These are phyloP conservation scores for Phytophthora constricta DNA, from an alignment of 352 stramenopile species.

Conservation along the genomic window DNA sequence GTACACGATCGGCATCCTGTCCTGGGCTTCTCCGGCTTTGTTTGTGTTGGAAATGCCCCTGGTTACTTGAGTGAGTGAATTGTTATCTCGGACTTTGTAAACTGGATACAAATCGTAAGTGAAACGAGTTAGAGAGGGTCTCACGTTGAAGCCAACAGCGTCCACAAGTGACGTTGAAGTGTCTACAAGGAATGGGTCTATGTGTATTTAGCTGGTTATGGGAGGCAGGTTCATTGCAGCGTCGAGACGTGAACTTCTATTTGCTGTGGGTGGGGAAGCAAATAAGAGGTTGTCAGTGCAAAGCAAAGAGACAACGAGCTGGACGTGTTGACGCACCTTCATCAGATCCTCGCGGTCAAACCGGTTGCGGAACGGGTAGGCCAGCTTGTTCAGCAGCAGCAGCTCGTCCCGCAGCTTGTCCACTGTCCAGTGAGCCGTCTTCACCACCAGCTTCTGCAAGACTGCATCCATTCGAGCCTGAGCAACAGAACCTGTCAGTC, in stretches of 20 bases:
- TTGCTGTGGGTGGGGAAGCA: conserved; percentile 18
- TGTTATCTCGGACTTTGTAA: too few species aligned
- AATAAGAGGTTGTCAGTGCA: conserved; percentile 3
- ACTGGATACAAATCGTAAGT: too few species aligned
- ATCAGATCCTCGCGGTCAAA: conserved; percentile 76
- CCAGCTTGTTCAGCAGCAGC: conserved; percentile 73
- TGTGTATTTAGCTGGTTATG: conserved; percentile 10
- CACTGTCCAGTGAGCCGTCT: conserved; percentile 71
- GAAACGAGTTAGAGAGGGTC: too few species aligned
- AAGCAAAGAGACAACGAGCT: conserved; percentile 1
- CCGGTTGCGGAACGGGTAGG: conserved; percentile 63
- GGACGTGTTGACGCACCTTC: conserved; percentile 41
- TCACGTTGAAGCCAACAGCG: too few species aligned
- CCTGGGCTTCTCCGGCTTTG: background rate
- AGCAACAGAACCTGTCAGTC: conserved; percentile 4
- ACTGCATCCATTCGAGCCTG: conserved; percentile 61
- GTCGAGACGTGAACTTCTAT: conserved; percentile 36
- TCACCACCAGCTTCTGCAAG: conserved; percentile 61
- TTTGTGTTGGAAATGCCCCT: too few species aligned
- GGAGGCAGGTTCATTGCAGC: conserved; percentile 21
- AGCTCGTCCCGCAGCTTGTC: conserved; percentile 78
- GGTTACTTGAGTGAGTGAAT: too few species aligned
- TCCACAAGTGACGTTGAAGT: too few species aligned
- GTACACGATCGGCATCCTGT: conserved; percentile 90
- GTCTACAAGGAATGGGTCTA: conserved; percentile 1